These are phyloP conservation scores for Panaeolus cyanescens DNA, from an alignment of 768 basidiomycete genomes.

Conservation along the genomic window DNA sequence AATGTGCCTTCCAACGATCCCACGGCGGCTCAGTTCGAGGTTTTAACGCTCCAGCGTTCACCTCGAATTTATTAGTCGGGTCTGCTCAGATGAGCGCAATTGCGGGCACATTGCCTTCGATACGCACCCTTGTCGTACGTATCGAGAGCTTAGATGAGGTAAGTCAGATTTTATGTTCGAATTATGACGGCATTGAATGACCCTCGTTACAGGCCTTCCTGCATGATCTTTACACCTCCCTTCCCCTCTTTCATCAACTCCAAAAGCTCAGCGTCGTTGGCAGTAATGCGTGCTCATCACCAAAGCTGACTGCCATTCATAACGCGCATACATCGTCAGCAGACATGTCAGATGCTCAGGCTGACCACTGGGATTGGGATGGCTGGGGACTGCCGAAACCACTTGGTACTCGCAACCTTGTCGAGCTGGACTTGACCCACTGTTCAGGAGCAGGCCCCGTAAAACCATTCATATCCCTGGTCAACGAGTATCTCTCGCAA, in stretches of 20 bases:
- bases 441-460: not conserved
- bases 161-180: not conserved
- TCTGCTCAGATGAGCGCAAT: not conserved
- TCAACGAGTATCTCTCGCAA: not conserved
- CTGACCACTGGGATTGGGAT: not conserved
- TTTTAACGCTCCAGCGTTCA: not conserved
- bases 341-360: too few relatives aligned
- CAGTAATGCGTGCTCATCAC: not conserved
- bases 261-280: not conserved
- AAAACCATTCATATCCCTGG: not conserved
- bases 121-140: not conserved
- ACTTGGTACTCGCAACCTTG: not conserved
- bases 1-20: not conserved
- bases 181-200: not conserved
- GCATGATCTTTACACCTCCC: not conserved
- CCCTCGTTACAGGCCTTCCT: not conserved
- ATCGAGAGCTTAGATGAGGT: not conserved
- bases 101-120: not conserved
- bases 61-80: not conserved
- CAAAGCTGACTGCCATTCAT: not conserved
- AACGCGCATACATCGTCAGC: too few relatives aligned
- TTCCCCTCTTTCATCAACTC: not conserved
- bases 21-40: not conserved
- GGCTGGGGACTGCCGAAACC: not conserved
- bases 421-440: not conserved